Base-by-base conservation (phyloP, 495 filamentous ascomycete genomes). In the Podospora anserina region DNA sequence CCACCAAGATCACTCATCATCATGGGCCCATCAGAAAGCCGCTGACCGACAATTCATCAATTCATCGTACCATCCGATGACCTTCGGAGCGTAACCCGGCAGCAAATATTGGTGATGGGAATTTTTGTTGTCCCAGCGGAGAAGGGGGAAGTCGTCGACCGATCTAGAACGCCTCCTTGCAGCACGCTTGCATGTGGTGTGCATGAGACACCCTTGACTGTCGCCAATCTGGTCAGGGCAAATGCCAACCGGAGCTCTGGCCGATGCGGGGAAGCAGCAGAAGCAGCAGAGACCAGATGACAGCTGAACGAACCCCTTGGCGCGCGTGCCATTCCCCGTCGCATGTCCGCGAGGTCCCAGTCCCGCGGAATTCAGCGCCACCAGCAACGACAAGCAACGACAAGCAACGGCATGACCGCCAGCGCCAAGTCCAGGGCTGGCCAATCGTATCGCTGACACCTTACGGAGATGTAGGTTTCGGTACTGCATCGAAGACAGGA, bases 301-400 rank as follows among this genome's bases (percentile, higher is more conserved):
- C 61, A 63, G 61, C 61, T 63, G 60, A 62, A 62, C 61, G 60
- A 62, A 62, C 61, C 39, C 39, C 39, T 63, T 63, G 61, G 61
- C 61, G n/a, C 18, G 27, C 59, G 26, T 23, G 23, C 59, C 26
- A 18, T 20, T 20, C 27, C 27, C 16, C 60, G 19, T 34, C 6
- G 60, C 30, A 34, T 23, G 23, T 23, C 23, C 23, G 23, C 0
- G 23, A 23, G 23, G 61, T 20, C 30, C 28, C 59, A 61, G 59
- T 61, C 61, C 61, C 61, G 61, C 28, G 61, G 61, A 49, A 63
- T n/a, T 39, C 15, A 20, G 61, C 27, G 61, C 61, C 27, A 44
- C 28, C 32, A 11, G 27, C 13, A 0, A 58, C 56, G n/a, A 49
- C 39, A 44, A 44, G 26, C 13, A 5, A 58, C 55, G 18, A 44